phyloP scores from a whole-genome alignment of 1,284 basidiomycete genomes.

The Microbotryomycetes sp. region DNA sequence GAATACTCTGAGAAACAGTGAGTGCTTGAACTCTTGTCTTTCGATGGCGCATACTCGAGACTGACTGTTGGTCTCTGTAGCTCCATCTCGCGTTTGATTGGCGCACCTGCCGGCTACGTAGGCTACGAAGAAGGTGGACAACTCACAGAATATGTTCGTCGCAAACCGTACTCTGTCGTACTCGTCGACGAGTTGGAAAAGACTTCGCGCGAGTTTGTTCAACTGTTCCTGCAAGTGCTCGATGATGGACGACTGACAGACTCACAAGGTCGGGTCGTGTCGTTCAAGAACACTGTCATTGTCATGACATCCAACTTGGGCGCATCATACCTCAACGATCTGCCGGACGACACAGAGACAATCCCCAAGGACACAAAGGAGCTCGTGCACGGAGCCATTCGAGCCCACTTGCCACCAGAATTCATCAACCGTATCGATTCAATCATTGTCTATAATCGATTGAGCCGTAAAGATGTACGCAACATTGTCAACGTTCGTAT shows the following conservation, averaged over 20 bases:
- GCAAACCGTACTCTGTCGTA: conserved; percentile 48
- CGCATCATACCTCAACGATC: conserved; percentile 50
- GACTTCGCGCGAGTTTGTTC: conserved; percentile 51
- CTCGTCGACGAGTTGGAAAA: conserved; percentile 49
- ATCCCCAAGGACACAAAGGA: conserved; percentile 43
- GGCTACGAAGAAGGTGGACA: conserved; percentile 86
- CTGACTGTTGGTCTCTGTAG: too few species aligned
- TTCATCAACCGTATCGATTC: conserved; percentile 51
- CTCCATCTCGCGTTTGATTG: conserved; percentile 51
- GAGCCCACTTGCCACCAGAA: conserved; percentile 51
- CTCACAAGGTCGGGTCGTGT: conserved; percentile 34
- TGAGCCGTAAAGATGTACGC: conserved; percentile 48
- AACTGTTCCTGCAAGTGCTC: conserved; percentile 54
- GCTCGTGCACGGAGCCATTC: conserved; percentile 49
- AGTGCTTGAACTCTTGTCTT: background rate
- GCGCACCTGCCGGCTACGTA: conserved; percentile 64
- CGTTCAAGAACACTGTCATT: conserved; percentile 43
- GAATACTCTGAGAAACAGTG: conserved; percentile 39
- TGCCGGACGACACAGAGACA: conserved; percentile 42
- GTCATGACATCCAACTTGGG: conserved; percentile 54
- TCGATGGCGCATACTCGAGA: conserved; percentile 46
- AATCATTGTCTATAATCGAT: conserved; percentile 52
- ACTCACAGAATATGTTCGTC: conserved; percentile 48
- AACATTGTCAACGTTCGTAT: conserved; percentile 51
- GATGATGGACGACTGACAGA: conserved; percentile 40